Conservation (phyloP, 805 yeast species). For the Starmerella floricola region DNA sequence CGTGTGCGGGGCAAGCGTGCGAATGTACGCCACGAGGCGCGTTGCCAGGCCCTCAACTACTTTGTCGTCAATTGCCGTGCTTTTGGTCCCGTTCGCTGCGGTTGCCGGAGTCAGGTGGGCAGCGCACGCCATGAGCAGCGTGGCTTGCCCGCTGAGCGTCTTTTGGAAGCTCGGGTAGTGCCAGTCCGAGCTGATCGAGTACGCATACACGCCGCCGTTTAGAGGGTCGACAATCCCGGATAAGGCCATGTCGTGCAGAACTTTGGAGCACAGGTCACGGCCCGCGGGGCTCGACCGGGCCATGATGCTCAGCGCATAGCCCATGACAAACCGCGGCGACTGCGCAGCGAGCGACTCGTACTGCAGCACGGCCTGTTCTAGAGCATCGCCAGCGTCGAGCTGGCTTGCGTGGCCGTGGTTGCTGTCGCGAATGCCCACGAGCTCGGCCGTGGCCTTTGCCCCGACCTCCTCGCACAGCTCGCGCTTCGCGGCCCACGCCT, state of each 20-base stretch:
- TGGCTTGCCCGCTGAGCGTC: constrained; percentile 31
- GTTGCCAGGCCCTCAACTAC: constrained; percentile 16
- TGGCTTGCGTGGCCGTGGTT: not conserved
- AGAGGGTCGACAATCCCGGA: constrained; percentile 33
- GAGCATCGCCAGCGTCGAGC: constrained; percentile 1
- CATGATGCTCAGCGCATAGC: constrained; percentile 13
- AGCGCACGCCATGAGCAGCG: constrained; percentile 27
- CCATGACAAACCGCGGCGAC: constrained; percentile 31
- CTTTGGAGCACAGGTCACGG: constrained; percentile 6
- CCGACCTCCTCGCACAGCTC: constrained; percentile 26
- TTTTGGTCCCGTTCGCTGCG: too few relatives aligned
- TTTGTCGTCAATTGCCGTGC: too few relatives aligned
- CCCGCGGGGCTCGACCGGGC: constrained; percentile 22
- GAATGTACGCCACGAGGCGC: constrained; percentile 12
- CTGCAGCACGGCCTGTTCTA: constrained; percentile 8
- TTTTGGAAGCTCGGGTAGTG: constrained; percentile 33
- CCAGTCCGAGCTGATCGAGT: constrained; percentile 33
- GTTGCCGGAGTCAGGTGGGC: constrained; percentile 13
- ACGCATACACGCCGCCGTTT: constrained; percentile 30
- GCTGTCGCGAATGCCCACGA: constrained; percentile 9
- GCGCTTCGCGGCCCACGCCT: constrained; percentile 27
- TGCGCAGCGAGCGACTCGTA: constrained; percentile 4
- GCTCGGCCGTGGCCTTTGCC: constrained; percentile 17
- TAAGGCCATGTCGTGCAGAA: constrained; percentile 25
- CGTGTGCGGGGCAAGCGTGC: not conserved